Percentiles rank a stretch among this genome's conserved stretches.
Evolutionary conservation across 306 rosid species (phyloP).

Genomic region (Dryas octopetala): DNA sequence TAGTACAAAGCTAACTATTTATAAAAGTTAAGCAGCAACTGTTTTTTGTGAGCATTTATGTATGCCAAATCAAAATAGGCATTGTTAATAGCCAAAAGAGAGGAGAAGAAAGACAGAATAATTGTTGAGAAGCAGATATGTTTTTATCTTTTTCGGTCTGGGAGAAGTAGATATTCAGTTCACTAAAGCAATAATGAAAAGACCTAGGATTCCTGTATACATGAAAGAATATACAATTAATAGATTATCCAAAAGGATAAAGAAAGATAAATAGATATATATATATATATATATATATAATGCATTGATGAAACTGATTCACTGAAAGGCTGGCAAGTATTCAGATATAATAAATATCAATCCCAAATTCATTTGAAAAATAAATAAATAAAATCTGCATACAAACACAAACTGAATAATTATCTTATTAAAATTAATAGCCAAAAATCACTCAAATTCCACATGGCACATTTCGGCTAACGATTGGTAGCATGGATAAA

Average conservation of each 20-base stretch:
- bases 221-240: neutral
- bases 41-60: neutral
- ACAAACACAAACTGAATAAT: neutral
- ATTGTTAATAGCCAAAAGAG: too few relatives aligned
- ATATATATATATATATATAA: neutral
- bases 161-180: neutral
- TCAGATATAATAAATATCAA: neutral
- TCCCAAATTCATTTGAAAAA: neutral
- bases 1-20: neutral
- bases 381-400: neutral
- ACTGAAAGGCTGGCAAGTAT: neutral
- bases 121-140: too few relatives aligned
- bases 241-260: neutral
- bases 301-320: conserved; percentile 2
- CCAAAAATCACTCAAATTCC: conserved; percentile 4
- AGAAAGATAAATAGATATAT: neutral
- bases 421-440: neutral
- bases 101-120: neutral
- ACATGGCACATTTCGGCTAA: conserved; percentile 2
- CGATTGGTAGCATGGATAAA: conserved; percentile 9
- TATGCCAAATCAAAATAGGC: neutral
- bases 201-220: neutral
- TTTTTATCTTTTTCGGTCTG: too few relatives aligned
- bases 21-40: neutral
- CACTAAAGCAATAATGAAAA: conserved; percentile 9